Evolutionary conservation across 176 grass and related monocot genomes (phyloP).

Genomic region (Oryza punctata): DNA sequence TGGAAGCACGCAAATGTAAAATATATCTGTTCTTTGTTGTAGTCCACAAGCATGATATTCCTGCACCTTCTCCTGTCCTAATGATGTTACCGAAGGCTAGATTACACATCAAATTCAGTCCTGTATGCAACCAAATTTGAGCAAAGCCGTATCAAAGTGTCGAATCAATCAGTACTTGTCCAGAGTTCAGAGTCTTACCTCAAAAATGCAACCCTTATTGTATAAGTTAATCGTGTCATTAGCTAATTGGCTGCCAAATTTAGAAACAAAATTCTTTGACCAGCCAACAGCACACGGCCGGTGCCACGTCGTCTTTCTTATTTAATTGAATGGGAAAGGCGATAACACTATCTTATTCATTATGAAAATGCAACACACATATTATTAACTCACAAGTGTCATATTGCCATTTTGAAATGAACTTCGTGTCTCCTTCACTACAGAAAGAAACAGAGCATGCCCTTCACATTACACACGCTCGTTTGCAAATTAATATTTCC

Average conservation of each 20-base stretch:
- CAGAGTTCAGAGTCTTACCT: background rate
- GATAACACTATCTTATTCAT: background rate
- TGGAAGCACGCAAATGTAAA: slow-evolving; percentile 13
- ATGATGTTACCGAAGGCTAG: background rate
- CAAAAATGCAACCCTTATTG: background rate
- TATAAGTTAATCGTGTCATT: slow-evolving; percentile 3
- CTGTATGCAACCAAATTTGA: background rate
- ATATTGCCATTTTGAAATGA: slow-evolving; percentile 12
- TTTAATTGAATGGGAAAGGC: background rate
- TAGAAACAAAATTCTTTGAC: slow-evolving; percentile 37
- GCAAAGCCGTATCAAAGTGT: background rate
- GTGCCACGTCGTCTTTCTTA: slow-evolving; percentile 23
- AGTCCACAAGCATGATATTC: background rate
- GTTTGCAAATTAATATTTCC: background rate
- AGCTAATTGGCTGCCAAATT: background rate
- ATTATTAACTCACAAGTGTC: background rate
- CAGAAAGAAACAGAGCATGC: background rate
- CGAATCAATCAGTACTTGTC: slow-evolving; percentile 2
- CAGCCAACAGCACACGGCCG: background rate
- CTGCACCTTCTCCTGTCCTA: background rate
- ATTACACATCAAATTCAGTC: slow-evolving; percentile 16
- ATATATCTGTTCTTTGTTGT: background rate
- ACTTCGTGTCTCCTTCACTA: background rate
- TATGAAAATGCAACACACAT: background rate
- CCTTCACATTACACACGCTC: background rate